Base-by-base conservation (phyloP, 2,329 filamentous ascomycete species). In the Knufia fluminis region DNA sequence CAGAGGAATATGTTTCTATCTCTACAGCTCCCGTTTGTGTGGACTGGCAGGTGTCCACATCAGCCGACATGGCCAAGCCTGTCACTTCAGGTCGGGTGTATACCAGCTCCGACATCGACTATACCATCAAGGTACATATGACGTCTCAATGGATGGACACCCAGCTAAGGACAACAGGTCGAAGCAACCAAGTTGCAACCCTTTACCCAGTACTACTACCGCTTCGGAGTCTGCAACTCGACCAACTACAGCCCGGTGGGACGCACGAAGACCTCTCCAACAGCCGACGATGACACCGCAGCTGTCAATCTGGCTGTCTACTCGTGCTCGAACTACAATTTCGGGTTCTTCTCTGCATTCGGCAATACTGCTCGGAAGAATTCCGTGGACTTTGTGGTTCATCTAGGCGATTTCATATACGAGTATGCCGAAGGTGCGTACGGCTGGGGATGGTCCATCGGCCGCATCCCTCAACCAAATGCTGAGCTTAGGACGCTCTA, bases 21-120 rank as follows among this genome's bases (percentile, higher is more conserved):
- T 79, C 75, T 14, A 78, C 72, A 51, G 70, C 78, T 4, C 81
- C 83, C 0, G 72, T 86, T 26, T 88, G 84, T 57, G 74, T 87
- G 0, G 72, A 81, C 31, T 88, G 79, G 71, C 76, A 74, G 50
- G 75, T 86, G 16, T 71, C 72, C 12, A 66, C 67, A 17, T 72
- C 75, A 56, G 61, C 71, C 44, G 63, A 68, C n/a, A 68, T 76
- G 26, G 64, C 65, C 9, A 66, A 77, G 6, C 43, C 43, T 10
- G 76, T 78, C 1, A 70, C 75, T 45, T 69, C 68, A 1, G 84
- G 84, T 3, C 75, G 67, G 31, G 81, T 75, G 1, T 86, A 80
- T 60, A 88, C 85, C 0, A 84, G 76, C 31, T 83, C 78, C 1
- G 84, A 88, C 61, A 78, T 88, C 42, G 85, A 89, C 61, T 89